These are phyloP conservation scores for Suillus clintonianus DNA, from an alignment of 768 basidiomycete species.

Conservation along the genomic window DNA sequence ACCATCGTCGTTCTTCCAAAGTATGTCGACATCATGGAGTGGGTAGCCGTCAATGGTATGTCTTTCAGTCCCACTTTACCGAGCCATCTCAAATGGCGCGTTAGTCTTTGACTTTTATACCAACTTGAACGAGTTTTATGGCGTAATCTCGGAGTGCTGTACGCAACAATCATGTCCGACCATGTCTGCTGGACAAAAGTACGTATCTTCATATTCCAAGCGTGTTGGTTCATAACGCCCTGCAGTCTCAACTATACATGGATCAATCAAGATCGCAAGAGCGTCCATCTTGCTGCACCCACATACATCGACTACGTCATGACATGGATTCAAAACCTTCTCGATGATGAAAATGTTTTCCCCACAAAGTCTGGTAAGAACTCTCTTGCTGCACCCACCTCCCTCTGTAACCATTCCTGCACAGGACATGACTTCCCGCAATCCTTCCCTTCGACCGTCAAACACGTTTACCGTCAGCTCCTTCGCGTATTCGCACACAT, in stretches of 20 bases:
- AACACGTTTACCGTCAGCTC: slow-evolving; percentile 95
- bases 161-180: slow-evolving; percentile 87
- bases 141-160: slow-evolving; percentile 90
- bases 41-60: slow-evolving; percentile 94
- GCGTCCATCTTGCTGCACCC: slow-evolving; percentile 85
- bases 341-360: slow-evolving; percentile 93
- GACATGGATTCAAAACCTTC: slow-evolving; percentile 92
- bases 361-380: slow-evolving; percentile 90
- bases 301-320: slow-evolving; percentile 98
- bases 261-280: slow-evolving; percentile 90
- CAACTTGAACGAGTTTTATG: slow-evolving; percentile 96
- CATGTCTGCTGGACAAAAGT: slow-evolving; percentile 91
- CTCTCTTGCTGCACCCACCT: background rate
- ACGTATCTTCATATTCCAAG: slow-evolving; percentile 29
- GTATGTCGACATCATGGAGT: slow-evolving; percentile 94
- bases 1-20: slow-evolving; percentile 96
- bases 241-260: slow-evolving; percentile 88
- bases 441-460: slow-evolving; percentile 85
- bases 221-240: background rate
- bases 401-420: background rate
- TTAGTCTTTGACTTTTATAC: slow-evolving; percentile 97
- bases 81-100: background rate
- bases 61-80: slow-evolving; percentile 11
- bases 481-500: slow-evolving; percentile 97
- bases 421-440: slow-evolving; percentile 85